Percentiles rank a stretch among this genome's conserved stretches.
Conservation (phyloP, 2,329 filamentous ascomycete species). For the Sporothrix brasiliensis region DNA sequence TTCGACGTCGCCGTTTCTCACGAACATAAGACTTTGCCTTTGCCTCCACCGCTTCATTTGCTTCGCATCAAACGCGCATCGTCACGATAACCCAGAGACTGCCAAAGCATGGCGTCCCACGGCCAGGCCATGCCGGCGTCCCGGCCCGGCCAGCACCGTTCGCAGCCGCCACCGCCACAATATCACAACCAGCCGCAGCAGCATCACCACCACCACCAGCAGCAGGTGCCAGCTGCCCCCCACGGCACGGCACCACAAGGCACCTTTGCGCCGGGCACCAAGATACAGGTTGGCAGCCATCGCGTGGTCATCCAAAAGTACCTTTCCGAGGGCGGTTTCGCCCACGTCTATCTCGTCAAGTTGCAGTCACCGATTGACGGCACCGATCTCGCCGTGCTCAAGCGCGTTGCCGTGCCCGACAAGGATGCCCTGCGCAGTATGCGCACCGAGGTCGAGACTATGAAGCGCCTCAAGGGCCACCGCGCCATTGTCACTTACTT, state of each 20-base stretch:
- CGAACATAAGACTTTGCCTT: background rate
- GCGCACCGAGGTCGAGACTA: slow-evolving; percentile 98
- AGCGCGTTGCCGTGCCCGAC: slow-evolving; percentile 94
- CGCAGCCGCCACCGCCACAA: slow-evolving; percentile 16
- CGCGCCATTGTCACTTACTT: slow-evolving; percentile 96
- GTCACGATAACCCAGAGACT: background rate
- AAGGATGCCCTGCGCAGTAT: slow-evolving; percentile 93
- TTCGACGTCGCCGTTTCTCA: slow-evolving; percentile 8
- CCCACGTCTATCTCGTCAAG: slow-evolving; percentile 95
- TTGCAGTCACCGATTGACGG: slow-evolving; percentile 76
- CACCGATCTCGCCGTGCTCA: slow-evolving; percentile 81
- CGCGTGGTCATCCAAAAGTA: slow-evolving; percentile 95
- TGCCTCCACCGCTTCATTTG: background rate
- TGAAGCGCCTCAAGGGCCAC: slow-evolving; percentile 99
- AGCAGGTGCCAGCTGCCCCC: background rate
- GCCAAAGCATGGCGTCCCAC: slow-evolving; percentile 29
- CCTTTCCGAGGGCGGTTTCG: slow-evolving; percentile 95
- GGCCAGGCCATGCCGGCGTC: slow-evolving; percentile 28
- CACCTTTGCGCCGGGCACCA: slow-evolving; percentile 90
- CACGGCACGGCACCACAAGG: slow-evolving; percentile 61
- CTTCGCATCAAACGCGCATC: background rate
- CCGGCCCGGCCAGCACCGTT: slow-evolving; percentile 22
- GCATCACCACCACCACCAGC: too few relatives aligned
- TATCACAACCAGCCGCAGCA: slow-evolving; percentile 19
- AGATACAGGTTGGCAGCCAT: slow-evolving; percentile 93